phyloP scores from a whole-genome alignment of 2,329 filamentous ascomycete genomes.

The Colletotrichum phormii region DNA sequence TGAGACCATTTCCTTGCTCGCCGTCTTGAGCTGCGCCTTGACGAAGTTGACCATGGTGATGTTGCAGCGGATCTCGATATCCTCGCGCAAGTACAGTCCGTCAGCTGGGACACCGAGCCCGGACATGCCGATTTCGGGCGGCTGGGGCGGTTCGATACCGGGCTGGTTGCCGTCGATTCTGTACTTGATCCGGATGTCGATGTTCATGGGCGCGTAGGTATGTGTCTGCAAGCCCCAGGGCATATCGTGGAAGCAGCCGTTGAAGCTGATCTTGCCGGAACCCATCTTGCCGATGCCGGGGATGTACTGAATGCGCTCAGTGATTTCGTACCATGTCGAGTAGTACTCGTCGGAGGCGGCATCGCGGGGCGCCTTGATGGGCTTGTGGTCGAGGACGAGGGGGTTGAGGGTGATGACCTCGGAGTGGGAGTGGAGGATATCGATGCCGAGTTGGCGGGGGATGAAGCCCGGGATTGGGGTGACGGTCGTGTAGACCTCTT shows the following conservation, averaged over 20 bases:
- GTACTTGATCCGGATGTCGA: constrained; percentile 77
- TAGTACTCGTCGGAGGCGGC: constrained; percentile 78
- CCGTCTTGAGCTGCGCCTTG: constrained; percentile 74
- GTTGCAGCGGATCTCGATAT: constrained; percentile 78
- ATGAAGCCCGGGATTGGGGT: constrained; percentile 78
- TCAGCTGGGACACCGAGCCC: constrained; percentile 70
- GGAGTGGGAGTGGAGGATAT: constrained; percentile 77
- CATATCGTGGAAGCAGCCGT: constrained; percentile 78
- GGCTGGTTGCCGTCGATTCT: constrained; percentile 76
- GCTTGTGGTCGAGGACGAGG: constrained; percentile 71
- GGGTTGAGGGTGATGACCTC: constrained; percentile 79
- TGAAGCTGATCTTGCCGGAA: constrained; percentile 75
- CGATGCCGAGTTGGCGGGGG: constrained; percentile 77
- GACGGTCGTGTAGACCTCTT: constrained; percentile 74
- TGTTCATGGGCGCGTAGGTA: constrained; percentile 74
- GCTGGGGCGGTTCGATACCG: constrained; percentile 70
- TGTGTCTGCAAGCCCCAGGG: constrained; percentile 79
- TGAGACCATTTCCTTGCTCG: constrained; percentile 75
- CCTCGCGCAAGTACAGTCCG: constrained; percentile 75
- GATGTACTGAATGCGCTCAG: constrained; percentile 74
- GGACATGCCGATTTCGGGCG: constrained; percentile 70
- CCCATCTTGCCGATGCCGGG: constrained; percentile 75
- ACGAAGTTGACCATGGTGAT: constrained; percentile 73
- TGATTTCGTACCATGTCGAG: constrained; percentile 80
- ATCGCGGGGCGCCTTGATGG: constrained; percentile 75